Evolutionary conservation across 805 yeast genomes (phyloP), one percentile per base, ranked within the genome.

Genomic region (Myxozyma neglecta): DNA sequence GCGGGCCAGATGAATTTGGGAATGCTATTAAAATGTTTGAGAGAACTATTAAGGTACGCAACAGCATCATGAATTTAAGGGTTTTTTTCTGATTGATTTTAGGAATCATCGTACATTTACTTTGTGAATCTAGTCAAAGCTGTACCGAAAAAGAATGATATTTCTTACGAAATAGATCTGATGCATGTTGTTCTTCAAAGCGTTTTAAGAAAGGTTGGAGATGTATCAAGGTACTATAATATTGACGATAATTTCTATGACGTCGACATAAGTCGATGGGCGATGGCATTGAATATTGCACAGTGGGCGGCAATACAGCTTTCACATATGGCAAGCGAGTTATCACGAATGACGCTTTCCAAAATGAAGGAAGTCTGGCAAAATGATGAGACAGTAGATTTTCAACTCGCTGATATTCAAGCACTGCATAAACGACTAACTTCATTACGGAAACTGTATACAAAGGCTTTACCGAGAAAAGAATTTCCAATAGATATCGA

Each of bases 401-500:
- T 74, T 0, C 57, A 83, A 1, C 81, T 83, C 62, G 80, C 79
- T 0, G 90, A 86, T 66, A 83, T 88, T 9, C 69, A 84, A 18
- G 83, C 82, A 36, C 77, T 85, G 1, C 88, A 87, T 70, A 76
- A 77, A 34, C 74, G 88, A 7, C 73, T 75, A 35, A 85, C 84
- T 64, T 74, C 88, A 16, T 76, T 51, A 24, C 39, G 40, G 37
- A n/a, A 37, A 88, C 46, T 43, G 6, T 44, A 32, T 35, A 40
- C n/a, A 11, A 29, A 37, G 14, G 37, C 20, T 7, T 42, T 52
- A 44, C 35, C 34, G 11, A 39, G 42, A 14, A 56, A 53, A 6
- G 66, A 76, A 4, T 85, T 86, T 64, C 76, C 80, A 1, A 81
- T 86, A 63, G 77, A 84, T 55, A 69, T 85, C 34, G 96, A 89